Evolutionary conservation across 768 basidiomycete species (phyloP).

Genomic region (Rickenella mellea): DNA sequence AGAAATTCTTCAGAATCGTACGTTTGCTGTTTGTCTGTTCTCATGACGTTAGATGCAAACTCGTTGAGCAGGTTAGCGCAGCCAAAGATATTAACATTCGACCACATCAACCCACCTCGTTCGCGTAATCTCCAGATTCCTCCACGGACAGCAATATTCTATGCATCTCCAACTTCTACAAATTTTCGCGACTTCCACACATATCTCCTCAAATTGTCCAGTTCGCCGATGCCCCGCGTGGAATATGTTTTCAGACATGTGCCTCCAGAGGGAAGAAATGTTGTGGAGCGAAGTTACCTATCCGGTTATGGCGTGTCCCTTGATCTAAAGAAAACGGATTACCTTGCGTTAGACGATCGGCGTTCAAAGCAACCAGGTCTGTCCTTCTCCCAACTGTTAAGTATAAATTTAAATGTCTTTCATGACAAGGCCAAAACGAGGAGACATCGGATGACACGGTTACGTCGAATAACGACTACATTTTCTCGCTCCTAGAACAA

Average conservation of each 20-base stretch:
- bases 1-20: too few relatives aligned
- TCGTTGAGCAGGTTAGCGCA: slow-evolving; percentile 20
- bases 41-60: too few relatives aligned
- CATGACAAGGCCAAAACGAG: background rate
- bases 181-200: slow-evolving; percentile 67
- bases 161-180: slow-evolving; percentile 54
- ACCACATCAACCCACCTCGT: slow-evolving; percentile 59
- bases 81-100: slow-evolving; percentile 59
- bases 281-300: slow-evolving; percentile 35
- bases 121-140: slow-evolving; percentile 35
- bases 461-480: background rate
- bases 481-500: background rate
- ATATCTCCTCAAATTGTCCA: slow-evolving; percentile 45
- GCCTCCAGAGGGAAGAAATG: slow-evolving; percentile 26
- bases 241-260: slow-evolving; percentile 73
- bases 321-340: slow-evolving; percentile 96
- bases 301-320: slow-evolving; percentile 89
- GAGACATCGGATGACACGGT: background rate
- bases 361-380: slow-evolving; percentile 22
- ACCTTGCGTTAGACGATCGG: slow-evolving; percentile 88
- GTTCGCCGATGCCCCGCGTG: slow-evolving; percentile 34
- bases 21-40: slow-evolving; percentile 15
- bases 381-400: background rate
- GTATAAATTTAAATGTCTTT: background rate
- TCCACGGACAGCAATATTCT: slow-evolving; percentile 64